Evolutionary conservation across 2,329 filamentous ascomycete species (phyloP).

Genomic region (Alternaria arbusti): DNA sequence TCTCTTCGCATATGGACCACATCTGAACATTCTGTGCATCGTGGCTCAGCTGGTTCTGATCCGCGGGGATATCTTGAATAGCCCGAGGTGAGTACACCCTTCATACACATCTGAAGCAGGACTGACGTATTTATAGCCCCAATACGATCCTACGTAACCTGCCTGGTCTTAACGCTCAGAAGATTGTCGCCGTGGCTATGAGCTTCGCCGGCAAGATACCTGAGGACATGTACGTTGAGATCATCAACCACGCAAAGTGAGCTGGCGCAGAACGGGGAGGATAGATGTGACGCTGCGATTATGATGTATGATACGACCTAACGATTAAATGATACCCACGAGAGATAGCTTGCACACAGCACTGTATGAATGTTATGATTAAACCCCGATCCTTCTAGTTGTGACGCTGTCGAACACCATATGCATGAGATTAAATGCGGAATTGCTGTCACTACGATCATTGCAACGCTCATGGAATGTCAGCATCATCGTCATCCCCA

Average conservation of each 20-base stretch:
- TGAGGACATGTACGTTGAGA: slow-evolving; percentile 86
- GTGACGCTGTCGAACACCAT: background rate
- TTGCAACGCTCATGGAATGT: slow-evolving; percentile 34
- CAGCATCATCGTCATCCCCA: slow-evolving; percentile 58
- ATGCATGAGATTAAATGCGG: background rate
- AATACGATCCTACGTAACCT: slow-evolving; percentile 91
- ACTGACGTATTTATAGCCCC: slow-evolving; percentile 65
- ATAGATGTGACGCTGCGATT: background rate
- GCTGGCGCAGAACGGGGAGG: background rate
- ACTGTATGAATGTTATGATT: background rate
- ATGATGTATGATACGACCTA: slow-evolving; percentile 16
- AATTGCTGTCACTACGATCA: background rate
- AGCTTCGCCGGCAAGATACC: slow-evolving; percentile 89
- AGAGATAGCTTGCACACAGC: background rate
- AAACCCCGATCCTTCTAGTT: too few relatives aligned
- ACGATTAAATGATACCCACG: slow-evolving; percentile 13
- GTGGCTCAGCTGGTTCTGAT: slow-evolving; percentile 93
- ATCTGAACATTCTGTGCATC: slow-evolving; percentile 94
- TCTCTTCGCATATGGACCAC: slow-evolving; percentile 91
- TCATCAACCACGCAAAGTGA: slow-evolving; percentile 83
- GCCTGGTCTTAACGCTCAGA: slow-evolving; percentile 80
- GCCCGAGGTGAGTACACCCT: slow-evolving; percentile 69
- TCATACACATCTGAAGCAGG: background rate
- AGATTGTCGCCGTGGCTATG: slow-evolving; percentile 84
- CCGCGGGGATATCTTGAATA: slow-evolving; percentile 81